phyloP scores from a whole-genome alignment of 1,284 basidiomycete genomes.

The Cystobasidiaceae sp. region DNA sequence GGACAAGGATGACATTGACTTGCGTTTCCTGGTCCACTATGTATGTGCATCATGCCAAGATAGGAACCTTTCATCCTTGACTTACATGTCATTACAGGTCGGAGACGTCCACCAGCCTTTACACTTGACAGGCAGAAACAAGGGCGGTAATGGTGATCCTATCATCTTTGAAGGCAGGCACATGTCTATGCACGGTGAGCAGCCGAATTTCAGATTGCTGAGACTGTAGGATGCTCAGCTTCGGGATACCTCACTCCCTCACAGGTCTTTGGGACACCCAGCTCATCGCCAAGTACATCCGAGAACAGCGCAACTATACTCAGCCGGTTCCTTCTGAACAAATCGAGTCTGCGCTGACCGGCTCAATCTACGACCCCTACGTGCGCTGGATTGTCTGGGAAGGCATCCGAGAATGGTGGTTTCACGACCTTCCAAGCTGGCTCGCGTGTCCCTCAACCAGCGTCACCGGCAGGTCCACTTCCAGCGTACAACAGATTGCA shows the following conservation, averaged over 20 bases:
- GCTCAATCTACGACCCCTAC: slow-evolving; percentile 45
- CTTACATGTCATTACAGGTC: not conserved
- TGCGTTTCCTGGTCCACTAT: slow-evolving; percentile 47
- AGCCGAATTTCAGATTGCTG: not conserved
- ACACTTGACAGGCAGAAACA: slow-evolving; percentile 46
- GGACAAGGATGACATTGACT: slow-evolving; percentile 38
- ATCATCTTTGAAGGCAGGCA: slow-evolving; percentile 46
- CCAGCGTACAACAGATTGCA: not conserved
- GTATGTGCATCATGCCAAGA: slow-evolving; percentile 34
- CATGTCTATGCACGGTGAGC: slow-evolving; percentile 44
- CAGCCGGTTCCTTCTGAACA: slow-evolving; percentile 42
- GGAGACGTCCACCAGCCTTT: slow-evolving; percentile 48
- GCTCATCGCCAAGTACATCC: slow-evolving; percentile 44
- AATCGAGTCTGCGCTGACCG: slow-evolving; percentile 45
- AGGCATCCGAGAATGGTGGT: slow-evolving; percentile 44
- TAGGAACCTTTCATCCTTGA: not conserved
- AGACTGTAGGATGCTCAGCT: not conserved
- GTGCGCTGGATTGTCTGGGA: slow-evolving; percentile 47
- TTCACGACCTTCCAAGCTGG: slow-evolving; percentile 39
- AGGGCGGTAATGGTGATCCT: slow-evolving; percentile 47
- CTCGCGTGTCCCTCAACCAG: slow-evolving; percentile 37
- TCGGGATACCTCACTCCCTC: not conserved
- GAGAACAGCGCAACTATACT: slow-evolving; percentile 46
- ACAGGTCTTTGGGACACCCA: slow-evolving; percentile 45
- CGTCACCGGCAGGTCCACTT: not conserved